Conservation (phyloP, 805 yeast genomes). For the Teunomyces gatunensis region DNA sequence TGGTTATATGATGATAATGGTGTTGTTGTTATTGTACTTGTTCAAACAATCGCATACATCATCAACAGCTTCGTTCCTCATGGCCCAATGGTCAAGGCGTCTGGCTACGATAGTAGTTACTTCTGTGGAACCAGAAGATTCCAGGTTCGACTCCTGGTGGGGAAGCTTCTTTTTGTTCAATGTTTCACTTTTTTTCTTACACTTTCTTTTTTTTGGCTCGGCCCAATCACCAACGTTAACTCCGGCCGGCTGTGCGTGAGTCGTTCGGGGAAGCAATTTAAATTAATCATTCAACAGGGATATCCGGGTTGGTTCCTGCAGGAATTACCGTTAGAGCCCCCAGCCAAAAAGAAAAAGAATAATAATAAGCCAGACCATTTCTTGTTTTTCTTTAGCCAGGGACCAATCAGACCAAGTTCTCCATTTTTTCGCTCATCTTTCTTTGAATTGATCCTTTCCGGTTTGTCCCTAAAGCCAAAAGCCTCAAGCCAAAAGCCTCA, state of each 20-base stretch:
- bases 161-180: conserved; percentile 32
- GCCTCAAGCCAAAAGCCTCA: neutral
- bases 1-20: no score
- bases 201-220: neutral
- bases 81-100: conserved; percentile 77
- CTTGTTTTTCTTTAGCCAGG: no score
- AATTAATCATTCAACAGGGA: no score
- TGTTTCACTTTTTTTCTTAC: neutral
- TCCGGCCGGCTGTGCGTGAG: no score
- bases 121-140: conserved; percentile 49
- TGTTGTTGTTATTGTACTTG: no score
- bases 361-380: no score
- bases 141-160: conserved; percentile 54
- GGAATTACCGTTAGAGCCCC: no score
- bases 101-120: conserved; percentile 61
- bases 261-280: no score
- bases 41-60: neutral
- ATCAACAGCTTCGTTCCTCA: conserved; percentile 53
- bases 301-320: no score
- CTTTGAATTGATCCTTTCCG: neutral
- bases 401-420: neutral
- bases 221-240: neutral
- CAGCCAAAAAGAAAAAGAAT: no score
- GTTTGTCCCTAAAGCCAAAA: neutral
- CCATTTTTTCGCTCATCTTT: neutral